phyloP scores from a whole-genome alignment of 352 stramenopile species.

The Globisporangium abappressorium region DNA sequence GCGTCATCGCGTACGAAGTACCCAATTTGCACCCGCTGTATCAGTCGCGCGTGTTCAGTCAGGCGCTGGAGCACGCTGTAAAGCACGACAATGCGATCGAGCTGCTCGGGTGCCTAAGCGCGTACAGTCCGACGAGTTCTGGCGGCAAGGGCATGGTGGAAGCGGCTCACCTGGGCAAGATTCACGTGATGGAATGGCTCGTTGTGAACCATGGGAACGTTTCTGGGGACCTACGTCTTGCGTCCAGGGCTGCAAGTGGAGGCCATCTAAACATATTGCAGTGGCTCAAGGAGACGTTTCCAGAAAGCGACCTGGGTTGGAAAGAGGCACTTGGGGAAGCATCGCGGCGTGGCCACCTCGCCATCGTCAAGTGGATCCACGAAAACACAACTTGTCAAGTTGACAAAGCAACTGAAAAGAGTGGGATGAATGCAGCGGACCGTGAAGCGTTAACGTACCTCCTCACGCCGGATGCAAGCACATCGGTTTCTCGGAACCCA shows the following conservation, averaged over 20 bases:
- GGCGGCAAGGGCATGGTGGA: neutral
- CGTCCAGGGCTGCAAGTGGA: neutral
- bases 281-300: neutral
- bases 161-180: neutral
- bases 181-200: neutral
- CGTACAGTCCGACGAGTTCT: neutral
- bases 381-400: too few species aligned
- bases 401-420: too few species aligned
- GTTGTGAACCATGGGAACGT: neutral
- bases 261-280: neutral
- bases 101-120: neutral
- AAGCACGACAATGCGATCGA: neutral
- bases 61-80: neutral
- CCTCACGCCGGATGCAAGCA: too few species aligned
- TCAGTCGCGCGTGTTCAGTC: neutral
- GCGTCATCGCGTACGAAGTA: neutral
- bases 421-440: too few species aligned
- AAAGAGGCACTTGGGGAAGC: too few species aligned
- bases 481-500: too few species aligned
- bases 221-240: neutral
- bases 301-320: neutral
- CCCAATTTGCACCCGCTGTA: neutral
- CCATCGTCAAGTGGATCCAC: neutral
- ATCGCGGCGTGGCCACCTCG: neutral
- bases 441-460: too few species aligned